Evolutionary conservation across 23 red algal species (phyloP).

Genomic region (Gracilariopsis chorda): DNA sequence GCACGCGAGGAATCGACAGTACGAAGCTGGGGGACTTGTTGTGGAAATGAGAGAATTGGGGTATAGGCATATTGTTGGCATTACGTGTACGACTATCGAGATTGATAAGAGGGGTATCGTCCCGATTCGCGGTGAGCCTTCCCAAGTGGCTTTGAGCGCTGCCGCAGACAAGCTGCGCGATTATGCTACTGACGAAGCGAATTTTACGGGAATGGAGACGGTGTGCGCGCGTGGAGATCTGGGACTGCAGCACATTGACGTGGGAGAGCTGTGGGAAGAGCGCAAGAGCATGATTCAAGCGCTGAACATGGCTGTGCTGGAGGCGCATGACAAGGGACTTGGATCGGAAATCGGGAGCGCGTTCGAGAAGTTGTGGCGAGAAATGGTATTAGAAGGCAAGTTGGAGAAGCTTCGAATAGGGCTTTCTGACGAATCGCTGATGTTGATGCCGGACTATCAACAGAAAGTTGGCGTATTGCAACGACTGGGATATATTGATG

Average conservation of each 20-base stretch:
- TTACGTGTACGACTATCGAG: conserved; percentile 23
- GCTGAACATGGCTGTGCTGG: conserved; percentile 1
- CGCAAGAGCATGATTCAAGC: conserved; percentile 17
- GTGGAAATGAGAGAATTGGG: conserved; percentile 15
- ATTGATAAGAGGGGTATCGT: conserved; percentile 48
- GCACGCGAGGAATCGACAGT: conserved; percentile 3
- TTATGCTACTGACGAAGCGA: not conserved
- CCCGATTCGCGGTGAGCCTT: conserved; percentile 72
- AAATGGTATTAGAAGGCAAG: conserved; percentile 53
- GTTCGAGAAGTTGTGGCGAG: conserved; percentile 15
- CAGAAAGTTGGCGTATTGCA: conserved; percentile 76
- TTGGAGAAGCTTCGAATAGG: conserved; percentile 61
- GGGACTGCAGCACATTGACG: conserved; percentile 54
- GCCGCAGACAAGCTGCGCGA: conserved; percentile 66
- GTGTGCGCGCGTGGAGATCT: conserved; percentile 57
- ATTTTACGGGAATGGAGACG: not conserved
- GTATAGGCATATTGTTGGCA: not conserved
- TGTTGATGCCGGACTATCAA: conserved; percentile 90
- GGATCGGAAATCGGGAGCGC: conserved; percentile 13
- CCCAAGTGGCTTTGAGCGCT: conserved; percentile 35
- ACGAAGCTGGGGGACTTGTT: conserved; percentile 30
- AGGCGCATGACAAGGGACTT: not conserved
- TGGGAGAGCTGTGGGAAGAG: conserved; percentile 66
- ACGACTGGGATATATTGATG: conserved; percentile 79
- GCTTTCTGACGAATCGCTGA: conserved; percentile 81